Evolutionary conservation across 2,329 filamentous ascomycete genomes (phyloP).

Genomic region (Bipolaris gigantea): DNA sequence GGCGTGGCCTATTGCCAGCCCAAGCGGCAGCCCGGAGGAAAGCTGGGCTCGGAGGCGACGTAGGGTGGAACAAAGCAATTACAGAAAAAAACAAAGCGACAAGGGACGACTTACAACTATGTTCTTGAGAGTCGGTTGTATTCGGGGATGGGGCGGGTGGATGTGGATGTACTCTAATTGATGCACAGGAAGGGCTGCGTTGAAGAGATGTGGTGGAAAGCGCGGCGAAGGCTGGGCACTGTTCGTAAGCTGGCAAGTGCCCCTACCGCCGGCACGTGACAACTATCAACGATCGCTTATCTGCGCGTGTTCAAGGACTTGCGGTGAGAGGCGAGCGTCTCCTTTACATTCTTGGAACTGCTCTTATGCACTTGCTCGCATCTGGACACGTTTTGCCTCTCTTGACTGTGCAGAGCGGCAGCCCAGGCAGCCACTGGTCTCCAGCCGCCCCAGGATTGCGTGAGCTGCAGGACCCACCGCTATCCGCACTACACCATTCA

Average conservation of each 20-base stretch:
- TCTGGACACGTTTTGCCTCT: slow-evolving; percentile 41
- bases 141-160: slow-evolving; percentile 41
- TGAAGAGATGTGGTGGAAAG: slow-evolving; percentile 41
- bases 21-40: slow-evolving; percentile 27
- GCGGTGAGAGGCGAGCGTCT: slow-evolving; percentile 19
- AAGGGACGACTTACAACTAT: slow-evolving; percentile 38
- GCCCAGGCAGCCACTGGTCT: slow-evolving; percentile 32
- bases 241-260: slow-evolving; percentile 30
- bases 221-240: slow-evolving; percentile 32
- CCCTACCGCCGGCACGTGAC: slow-evolving; percentile 36
- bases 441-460: slow-evolving; percentile 30
- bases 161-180: slow-evolving; percentile 45
- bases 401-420: slow-evolving; percentile 19
- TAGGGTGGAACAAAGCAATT: slow-evolving; percentile 18
- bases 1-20: slow-evolving; percentile 33
- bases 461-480: slow-evolving; percentile 27
- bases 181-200: slow-evolving; percentile 45
- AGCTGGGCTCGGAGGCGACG: slow-evolving; percentile 14
- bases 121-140: slow-evolving; percentile 42
- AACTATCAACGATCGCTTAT: slow-evolving; percentile 28
- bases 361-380: slow-evolving; percentile 21
- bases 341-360: slow-evolving; percentile 2
- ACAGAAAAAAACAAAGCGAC: slow-evolving; percentile 16
- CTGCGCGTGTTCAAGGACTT: slow-evolving; percentile 17
- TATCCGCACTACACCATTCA: slow-evolving; percentile 20